phyloP scores from a whole-genome alignment of 495 filamentous ascomycete species.

The Podospora conica region DNA sequence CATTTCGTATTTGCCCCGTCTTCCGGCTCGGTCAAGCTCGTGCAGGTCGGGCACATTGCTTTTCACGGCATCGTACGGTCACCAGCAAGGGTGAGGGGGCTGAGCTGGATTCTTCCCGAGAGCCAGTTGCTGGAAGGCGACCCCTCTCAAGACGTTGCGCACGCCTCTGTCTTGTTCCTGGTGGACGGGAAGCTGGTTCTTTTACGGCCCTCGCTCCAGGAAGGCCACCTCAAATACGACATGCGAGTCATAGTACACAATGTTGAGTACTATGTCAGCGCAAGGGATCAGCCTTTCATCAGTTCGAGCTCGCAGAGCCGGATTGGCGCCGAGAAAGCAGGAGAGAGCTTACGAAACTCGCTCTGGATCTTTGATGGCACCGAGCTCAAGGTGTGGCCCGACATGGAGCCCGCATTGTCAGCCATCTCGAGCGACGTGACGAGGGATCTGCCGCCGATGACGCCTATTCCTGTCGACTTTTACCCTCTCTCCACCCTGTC shows the following conservation, averaged over 20 bases:
- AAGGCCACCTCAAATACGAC: conserved; percentile 85
- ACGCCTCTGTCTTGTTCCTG: conserved; percentile 86
- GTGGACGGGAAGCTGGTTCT: conserved; percentile 95
- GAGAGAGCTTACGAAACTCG: conserved; percentile 67
- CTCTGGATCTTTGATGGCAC: conserved; percentile 91
- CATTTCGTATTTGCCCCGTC: conserved; percentile 80
- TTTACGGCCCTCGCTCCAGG: conserved; percentile 73
- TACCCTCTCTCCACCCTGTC: conserved; percentile 86
- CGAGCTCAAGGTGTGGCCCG: conserved; percentile 77
- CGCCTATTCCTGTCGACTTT: conserved; percentile 72
- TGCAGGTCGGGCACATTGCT: conserved; percentile 92
- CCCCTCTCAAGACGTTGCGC: conserved; percentile 91
- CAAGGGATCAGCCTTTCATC: conserved; percentile 70
- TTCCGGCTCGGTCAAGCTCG: conserved; percentile 63
- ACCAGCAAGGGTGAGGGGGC: conserved; percentile 80
- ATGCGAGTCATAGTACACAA: conserved; percentile 95
- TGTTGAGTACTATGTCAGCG: conserved; percentile 88
- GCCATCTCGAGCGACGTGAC: conserved; percentile 54
- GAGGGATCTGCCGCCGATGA: conserved; percentile 55
- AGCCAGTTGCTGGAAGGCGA: conserved; percentile 86
- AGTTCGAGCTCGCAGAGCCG: conserved; percentile 20
- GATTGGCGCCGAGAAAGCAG: conserved; percentile 28
- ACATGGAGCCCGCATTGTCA: conserved; percentile 79
- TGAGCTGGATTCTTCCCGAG: conserved; percentile 94
- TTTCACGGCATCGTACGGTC: conserved; percentile 95